Base-by-base conservation (phyloP, 371 early-diverging fungal species). In the Rhizopus stolonifer region DNA sequence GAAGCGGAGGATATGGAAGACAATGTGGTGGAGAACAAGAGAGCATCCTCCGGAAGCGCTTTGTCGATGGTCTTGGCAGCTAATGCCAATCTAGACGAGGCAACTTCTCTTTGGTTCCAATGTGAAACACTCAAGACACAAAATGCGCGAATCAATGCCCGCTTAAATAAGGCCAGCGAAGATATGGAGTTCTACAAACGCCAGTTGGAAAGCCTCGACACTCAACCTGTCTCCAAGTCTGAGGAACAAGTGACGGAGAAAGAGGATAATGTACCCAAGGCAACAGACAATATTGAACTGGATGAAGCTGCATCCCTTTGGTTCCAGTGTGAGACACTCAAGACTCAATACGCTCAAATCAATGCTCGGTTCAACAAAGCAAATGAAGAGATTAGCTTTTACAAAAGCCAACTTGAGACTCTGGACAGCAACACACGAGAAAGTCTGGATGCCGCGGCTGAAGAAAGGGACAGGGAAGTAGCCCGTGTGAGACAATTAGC, bases 81-180 rank as follows among this genome's bases (percentile, higher is more conserved):
- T 10, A 29, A 4, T 29, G 14, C 21, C 15, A 17, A 25, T 18
- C 21, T 22, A 18, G 46, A 36, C 1, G 53, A 53, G 21, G 62
- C 62, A 19, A 57, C 63, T 23, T 23, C 49, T 22, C 63, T 63
- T 24, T 63, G 64, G 64, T 63, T 63, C 46, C 58, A 63, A 31
- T 47, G 43, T 13, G 64, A 63, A 17, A 48, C 64, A 5, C 36
- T 63, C 14, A 63, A 63, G 24, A 63, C 64, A 8, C 54, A 63
- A 38, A 46, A 50, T 47, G 64, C 64, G 7, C 64, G 58, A 47
- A 54, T 17, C 13, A 43, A 58, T 8, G 58, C 64, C 23, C 46
- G 52, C 13, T 24, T 58, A 7, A 54, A 54, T 3, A 38, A 34
- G 17, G 64, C 64, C 13, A 58, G 50, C 25, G 51, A 63, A 38